Base-by-base conservation (phyloP, 352 stramenopile species). In the Thalassiosira hispida region DNA sequence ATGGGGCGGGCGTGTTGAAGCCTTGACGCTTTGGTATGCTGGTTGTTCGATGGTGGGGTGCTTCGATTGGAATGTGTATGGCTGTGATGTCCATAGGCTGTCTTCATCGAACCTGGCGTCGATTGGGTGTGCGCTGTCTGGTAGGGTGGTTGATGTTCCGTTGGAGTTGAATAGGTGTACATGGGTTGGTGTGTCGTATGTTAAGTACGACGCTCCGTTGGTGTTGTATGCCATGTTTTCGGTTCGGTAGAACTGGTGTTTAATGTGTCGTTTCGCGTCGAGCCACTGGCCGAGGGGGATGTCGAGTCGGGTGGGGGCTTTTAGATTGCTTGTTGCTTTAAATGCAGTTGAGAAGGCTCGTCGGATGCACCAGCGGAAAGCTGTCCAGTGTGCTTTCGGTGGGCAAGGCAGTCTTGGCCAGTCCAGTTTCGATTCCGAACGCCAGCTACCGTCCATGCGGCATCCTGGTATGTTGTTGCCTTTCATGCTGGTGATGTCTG, bases 331-430 rank as follows among this genome's bases (percentile, higher is more conserved):
- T 5, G 33, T 11, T 42, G 33, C 5, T 42, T 42, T 11, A 5
- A 11, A 12, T 11, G 33, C 33, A 42, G 5, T 11, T 12, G 5
- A 42, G 11, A 42, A 42, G 5, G 33, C 11, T 11, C 5, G 5
- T 11, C 33, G 5, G 11, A 42, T 5, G 33, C 33, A 42, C 33
- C 11, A 12, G 5, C 33, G 5, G 33, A 42, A 42, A 12, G 33
- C 33, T 12, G 33, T 11, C 33, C 33, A 42, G 11, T 42, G 33
- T 42, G 5, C 11, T 11, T 42, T 42, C 33, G 33, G 33, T 63
- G 71, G 71, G 14, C 25, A 20, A 3, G 59, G 3, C 7, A 22
- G 18, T 1, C 61, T 1, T 2, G 60, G 71, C 60, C 60, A 79
- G 7, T 57, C 46, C 0, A 79, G 40, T 0, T 25, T 23, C 0